These are phyloP conservation scores for Acacia melanoxylon DNA, from an alignment of 306 rosid species.

Conservation along the genomic window DNA sequence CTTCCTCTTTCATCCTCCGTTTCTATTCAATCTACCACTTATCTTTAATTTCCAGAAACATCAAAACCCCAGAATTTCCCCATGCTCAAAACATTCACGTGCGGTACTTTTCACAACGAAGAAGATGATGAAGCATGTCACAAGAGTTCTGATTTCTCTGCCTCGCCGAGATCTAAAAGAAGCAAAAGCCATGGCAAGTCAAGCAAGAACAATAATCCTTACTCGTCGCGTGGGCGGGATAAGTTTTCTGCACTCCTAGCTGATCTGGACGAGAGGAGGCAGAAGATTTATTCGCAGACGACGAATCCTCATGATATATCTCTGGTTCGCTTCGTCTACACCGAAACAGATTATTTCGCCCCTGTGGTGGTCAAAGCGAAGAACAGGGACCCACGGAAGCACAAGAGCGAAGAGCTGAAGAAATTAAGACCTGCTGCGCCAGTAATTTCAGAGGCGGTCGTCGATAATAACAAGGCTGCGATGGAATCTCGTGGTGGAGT, in stretches of 20 bases:
- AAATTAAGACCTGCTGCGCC: conserved; percentile 19
- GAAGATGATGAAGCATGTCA: conserved; percentile 37
- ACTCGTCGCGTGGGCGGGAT: conserved; percentile 72
- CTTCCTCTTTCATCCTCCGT: not conserved
- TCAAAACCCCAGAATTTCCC: conserved; percentile 7
- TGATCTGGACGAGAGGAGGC: conserved; percentile 76
- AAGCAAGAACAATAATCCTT: conserved; percentile 59
- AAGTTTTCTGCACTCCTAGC: conserved; percentile 78
- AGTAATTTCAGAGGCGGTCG: not conserved
- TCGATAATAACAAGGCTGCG: conserved; percentile 21
- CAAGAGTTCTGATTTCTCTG: conserved; percentile 33
- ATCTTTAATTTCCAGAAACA: not conserved
- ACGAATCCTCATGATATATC: conserved; percentile 55
- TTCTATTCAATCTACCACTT: conserved; percentile 26
- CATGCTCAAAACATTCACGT: conserved; percentile 55
- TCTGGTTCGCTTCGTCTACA: conserved; percentile 64
- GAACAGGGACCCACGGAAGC: conserved; percentile 39
- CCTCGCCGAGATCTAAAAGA: conserved; percentile 52
- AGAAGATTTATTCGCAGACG: conserved; percentile 62
- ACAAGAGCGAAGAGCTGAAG: conserved; percentile 34
- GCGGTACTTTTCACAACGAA: conserved; percentile 47
- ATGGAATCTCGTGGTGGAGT: conserved; percentile 12
- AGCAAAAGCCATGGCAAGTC: conserved; percentile 23
- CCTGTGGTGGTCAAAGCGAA: conserved; percentile 77
- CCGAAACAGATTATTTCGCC: conserved; percentile 58